Evolutionary conservation across 257 asterid species (phyloP).

Genomic region (Cruciata laevipes): DNA sequence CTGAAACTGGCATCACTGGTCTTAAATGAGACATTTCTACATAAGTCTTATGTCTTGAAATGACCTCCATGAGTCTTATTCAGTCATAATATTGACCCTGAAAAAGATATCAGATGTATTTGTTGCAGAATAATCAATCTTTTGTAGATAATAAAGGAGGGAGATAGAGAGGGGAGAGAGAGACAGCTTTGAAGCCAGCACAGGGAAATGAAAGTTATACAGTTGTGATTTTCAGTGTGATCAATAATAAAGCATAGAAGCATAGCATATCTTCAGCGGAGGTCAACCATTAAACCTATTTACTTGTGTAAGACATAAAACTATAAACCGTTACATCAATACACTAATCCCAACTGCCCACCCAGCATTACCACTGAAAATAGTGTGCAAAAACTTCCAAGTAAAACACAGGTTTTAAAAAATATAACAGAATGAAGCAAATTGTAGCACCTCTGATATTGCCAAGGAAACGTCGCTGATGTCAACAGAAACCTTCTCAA

Average conservation of each 20-base stretch:
- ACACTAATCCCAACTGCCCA: not conserved
- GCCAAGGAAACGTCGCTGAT: conserved; percentile 75
- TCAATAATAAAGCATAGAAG: too few species aligned
- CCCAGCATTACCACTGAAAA: too few species aligned
- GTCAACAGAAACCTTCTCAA: conserved; percentile 79
- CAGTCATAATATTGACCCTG: conserved; percentile 99
- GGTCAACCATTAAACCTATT: not conserved
- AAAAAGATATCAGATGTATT: conserved; percentile 11
- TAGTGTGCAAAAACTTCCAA: too few species aligned
- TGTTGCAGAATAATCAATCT: not conserved
- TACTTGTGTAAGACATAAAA: not conserved
- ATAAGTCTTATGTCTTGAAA: conserved; percentile 65
- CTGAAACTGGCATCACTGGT: conserved; percentile 69
- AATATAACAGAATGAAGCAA: conserved; percentile 3
- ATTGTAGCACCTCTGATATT: conserved; percentile 61
- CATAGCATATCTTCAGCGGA: too few species aligned
- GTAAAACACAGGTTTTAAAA: too few species aligned
- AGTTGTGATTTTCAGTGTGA: too few species aligned
- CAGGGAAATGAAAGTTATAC: not conserved
- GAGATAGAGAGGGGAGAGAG: too few species aligned
- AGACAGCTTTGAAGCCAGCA: not conserved
- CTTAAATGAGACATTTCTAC: conserved; percentile 88
- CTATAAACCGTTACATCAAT: not conserved
- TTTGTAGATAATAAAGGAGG: too few species aligned
- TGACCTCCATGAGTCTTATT: conserved; percentile 95